These are phyloP conservation scores for Xylaria sp. DNA, from an alignment of 2,329 filamentous ascomycete species.

Conservation along the genomic window DNA sequence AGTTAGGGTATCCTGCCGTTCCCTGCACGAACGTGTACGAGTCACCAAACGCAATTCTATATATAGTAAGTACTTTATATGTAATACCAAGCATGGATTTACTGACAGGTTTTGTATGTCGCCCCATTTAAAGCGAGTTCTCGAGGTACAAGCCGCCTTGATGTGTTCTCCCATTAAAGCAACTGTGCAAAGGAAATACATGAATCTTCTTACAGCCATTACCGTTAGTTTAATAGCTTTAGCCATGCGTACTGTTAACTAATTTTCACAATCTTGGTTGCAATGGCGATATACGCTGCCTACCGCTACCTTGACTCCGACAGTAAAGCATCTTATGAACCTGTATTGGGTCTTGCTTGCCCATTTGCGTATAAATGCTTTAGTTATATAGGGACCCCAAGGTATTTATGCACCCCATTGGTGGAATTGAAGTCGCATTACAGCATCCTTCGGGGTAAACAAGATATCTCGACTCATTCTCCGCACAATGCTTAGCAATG, in stretches of 20 bases:
- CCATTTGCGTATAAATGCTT: background rate
- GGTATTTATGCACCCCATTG: conserved; percentile 8
- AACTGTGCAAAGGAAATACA: conserved; percentile 4
- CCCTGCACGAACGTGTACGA: conserved; percentile 66
- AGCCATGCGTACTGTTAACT: background rate
- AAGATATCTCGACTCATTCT: conserved; percentile 1
- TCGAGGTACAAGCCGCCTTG: conserved; percentile 5
- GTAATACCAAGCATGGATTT: background rate
- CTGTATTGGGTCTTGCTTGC: background rate
- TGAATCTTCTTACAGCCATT: conserved; percentile 3
- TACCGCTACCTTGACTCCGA: background rate
- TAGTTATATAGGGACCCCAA: background rate
- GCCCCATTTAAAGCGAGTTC: conserved; percentile 40
- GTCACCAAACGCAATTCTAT: conserved; percentile 61
- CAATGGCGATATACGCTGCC: background rate
- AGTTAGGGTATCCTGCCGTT: conserved; percentile 61
- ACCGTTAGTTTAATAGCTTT: background rate
- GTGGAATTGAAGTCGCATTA: conserved; percentile 26
- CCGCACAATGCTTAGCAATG: conserved; percentile 7
- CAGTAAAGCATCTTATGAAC: background rate
- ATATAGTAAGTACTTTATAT: background rate
- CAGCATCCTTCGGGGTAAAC: background rate
- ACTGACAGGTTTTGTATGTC: conserved; percentile 44
- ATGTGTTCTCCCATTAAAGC: background rate
- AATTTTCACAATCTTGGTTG: background rate